A percentile compares a stretch with the other conserved stretches of the same genome.
Evolutionary conservation across 208 protist species (phyloP).

Genomic region (Leishmania aethiopica): DNA sequence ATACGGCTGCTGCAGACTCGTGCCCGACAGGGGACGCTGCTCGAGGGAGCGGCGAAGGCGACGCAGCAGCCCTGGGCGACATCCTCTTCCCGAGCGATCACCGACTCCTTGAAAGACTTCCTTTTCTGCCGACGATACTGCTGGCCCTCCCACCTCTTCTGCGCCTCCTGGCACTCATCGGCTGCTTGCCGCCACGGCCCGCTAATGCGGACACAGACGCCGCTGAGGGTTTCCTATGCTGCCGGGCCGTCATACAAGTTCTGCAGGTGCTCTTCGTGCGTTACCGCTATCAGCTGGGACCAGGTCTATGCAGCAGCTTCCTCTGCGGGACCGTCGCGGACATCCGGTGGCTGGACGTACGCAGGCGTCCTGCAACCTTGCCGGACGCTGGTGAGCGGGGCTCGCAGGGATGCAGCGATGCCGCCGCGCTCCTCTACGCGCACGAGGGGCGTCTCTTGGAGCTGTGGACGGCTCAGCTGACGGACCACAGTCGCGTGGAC

Average conservation of each 20-base stretch:
- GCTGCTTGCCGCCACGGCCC: neutral
- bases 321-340: conserved; percentile 17
- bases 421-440: conserved; percentile 24
- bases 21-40: neutral
- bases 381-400: neutral
- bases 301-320: conserved; percentile 15
- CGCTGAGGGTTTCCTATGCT: neutral
- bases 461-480: conserved; percentile 35
- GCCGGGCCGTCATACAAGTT: conserved; percentile 28
- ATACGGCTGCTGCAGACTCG: neutral
- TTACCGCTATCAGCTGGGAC: conserved; percentile 20
- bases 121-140: conserved; percentile 25
- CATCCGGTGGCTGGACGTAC: neutral
- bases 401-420: conserved; percentile 14
- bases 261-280: conserved; percentile 33
- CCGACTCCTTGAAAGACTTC: conserved; percentile 12
- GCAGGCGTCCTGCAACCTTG: neutral
- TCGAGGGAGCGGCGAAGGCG: neutral
- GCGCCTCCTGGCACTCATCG: conserved; percentile 6
- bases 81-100: conserved; percentile 9
- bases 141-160: conserved; percentile 3
- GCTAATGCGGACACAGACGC: neutral
- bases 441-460: conserved; percentile 32
- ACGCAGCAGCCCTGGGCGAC: conserved; percentile 4
- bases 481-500: conserved; percentile 15